phyloP scores from a whole-genome alignment of 1,284 basidiomycete genomes.

The Boletellus deceptivus region DNA sequence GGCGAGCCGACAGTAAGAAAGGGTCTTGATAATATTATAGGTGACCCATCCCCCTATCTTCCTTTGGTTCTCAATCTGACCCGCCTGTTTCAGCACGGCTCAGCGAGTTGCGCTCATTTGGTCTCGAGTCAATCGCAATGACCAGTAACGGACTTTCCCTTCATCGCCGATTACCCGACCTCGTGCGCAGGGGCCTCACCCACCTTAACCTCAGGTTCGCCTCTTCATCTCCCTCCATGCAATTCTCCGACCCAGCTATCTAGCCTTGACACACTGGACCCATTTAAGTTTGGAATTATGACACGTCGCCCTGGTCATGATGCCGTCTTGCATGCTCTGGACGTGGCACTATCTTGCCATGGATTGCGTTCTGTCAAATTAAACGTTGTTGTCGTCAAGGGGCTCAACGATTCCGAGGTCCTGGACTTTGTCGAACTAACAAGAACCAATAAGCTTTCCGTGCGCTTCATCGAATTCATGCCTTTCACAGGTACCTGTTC shows the following conservation, averaged over 20 bases:
- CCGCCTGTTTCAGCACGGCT: slow-evolving; percentile 45
- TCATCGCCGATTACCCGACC: slow-evolving; percentile 64
- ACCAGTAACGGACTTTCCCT: slow-evolving; percentile 82
- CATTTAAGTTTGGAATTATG: slow-evolving; percentile 86
- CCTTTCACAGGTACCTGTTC: slow-evolving; percentile 72
- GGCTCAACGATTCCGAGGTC: slow-evolving; percentile 78
- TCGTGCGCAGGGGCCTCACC: slow-evolving; percentile 73
- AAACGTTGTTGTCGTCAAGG: slow-evolving; percentile 82
- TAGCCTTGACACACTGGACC: slow-evolving; percentile 84
- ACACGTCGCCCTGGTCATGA: slow-evolving; percentile 75
- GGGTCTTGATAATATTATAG: slow-evolving; percentile 72
- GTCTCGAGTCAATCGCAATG: slow-evolving; percentile 79
- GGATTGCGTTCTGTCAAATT: slow-evolving; percentile 66
- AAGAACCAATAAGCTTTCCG: slow-evolving; percentile 58
- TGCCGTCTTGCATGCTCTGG: slow-evolving; percentile 69
- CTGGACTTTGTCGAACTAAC: slow-evolving; percentile 79
- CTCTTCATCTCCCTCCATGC: background rate
- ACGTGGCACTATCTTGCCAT: slow-evolving; percentile 54
- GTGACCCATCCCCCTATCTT: slow-evolving; percentile 34
- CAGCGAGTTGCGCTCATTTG: slow-evolving; percentile 53
- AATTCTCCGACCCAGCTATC: slow-evolving; percentile 1
- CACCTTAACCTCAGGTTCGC: slow-evolving; percentile 78
- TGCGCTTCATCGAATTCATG: slow-evolving; percentile 93
- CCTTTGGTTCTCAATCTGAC: slow-evolving; percentile 14
- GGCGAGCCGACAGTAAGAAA: slow-evolving; percentile 86